Base-by-base conservation (phyloP, 2,329 filamentous ascomycete species). In the Calonectria honghensis region DNA sequence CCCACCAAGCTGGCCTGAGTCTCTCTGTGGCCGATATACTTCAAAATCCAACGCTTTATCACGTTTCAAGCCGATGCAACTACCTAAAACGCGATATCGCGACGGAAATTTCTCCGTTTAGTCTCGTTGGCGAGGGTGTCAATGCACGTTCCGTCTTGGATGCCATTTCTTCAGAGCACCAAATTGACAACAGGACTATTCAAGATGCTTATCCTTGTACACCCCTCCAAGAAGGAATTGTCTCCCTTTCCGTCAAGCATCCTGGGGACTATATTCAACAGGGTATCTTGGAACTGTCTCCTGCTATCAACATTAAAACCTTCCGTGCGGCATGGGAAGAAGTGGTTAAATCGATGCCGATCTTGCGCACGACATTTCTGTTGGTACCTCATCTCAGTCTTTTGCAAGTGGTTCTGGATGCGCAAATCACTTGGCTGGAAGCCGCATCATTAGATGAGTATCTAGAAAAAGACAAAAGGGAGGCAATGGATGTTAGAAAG, bases 281-380 rank as follows among this genome's bases (percentile, higher is more conserved):
- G 11, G 61, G 50, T 3, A 73, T 75, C 10, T 65, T 79, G 5
- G 61, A 76, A 14, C 29, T 81, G 2, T 31, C 74, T n/a, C n/a
- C 45, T 0, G 48, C 71, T 14, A 48, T 78, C 2, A 11, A 69
- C 9, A 20, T 79, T 0, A 50, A 72, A 0, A 10, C 29, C 6
- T 72, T 81, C 11, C 37, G 67, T 1, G 6, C 14, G 1, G 76
- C 79, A 16, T 79, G 76, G 79, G 48, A 76, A 16, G 24, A 68
- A 14, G 73, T 75, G 6, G 32, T 52, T 3, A 32, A 29, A 0
- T 6, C 16, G 3, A 59, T 39, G 3, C 52, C 77, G 0, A 87
- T 89, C 35, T 81, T 89, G 20, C 84, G 88, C 14, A 88, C 88
- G 31, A 76, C 54, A 5, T 64, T 70, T n/a, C 6, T 70, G 2